These are phyloP conservation scores for Canna indica DNA, from an alignment of 176 grass and related monocot genomes.

Conservation along the genomic window DNA sequence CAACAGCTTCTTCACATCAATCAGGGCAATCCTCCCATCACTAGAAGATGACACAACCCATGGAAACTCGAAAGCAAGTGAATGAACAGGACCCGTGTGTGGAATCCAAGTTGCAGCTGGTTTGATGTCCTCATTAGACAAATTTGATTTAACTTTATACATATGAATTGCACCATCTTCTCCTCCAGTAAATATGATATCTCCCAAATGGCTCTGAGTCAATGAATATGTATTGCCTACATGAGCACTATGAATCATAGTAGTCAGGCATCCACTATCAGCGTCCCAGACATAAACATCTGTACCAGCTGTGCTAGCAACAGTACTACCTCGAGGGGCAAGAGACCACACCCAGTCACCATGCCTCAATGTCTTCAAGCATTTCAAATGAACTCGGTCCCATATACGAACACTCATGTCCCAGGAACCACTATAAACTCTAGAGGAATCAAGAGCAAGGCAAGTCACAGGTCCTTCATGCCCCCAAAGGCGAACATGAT, in stretches of 20 bases:
- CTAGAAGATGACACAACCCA: constrained; percentile 80
- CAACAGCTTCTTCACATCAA: constrained; percentile 75
- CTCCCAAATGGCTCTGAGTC: constrained; percentile 40
- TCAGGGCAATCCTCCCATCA: constrained; percentile 75
- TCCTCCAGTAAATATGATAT: constrained; percentile 78
- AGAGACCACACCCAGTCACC: constrained; percentile 80
- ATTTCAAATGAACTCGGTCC: constrained; percentile 65
- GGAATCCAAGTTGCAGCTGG: constrained; percentile 74
- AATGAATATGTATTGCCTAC: constrained; percentile 62
- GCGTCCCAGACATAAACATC: constrained; percentile 84
- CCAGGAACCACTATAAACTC: constrained; percentile 93
- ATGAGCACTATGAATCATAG: constrained; percentile 55
- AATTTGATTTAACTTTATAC: constrained; percentile 32
- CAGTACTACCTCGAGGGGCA: constrained; percentile 44
- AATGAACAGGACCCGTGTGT: constrained; percentile 64
- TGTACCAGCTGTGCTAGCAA: constrained; percentile 69
- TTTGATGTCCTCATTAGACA: constrained; percentile 46
- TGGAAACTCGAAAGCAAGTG: constrained; percentile 87
- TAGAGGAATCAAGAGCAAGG: constrained; percentile 60
- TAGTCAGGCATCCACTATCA: constrained; percentile 34
- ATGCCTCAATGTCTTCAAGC: constrained; percentile 72
- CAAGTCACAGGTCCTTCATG: constrained; percentile 93
- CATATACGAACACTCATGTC: constrained; percentile 87
- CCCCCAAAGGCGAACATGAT: constrained; percentile 68
- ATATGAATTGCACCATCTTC: constrained; percentile 76